These are phyloP conservation scores for Rosa multiflora DNA, from an alignment of 306 rosid species.

Conservation along the genomic window DNA sequence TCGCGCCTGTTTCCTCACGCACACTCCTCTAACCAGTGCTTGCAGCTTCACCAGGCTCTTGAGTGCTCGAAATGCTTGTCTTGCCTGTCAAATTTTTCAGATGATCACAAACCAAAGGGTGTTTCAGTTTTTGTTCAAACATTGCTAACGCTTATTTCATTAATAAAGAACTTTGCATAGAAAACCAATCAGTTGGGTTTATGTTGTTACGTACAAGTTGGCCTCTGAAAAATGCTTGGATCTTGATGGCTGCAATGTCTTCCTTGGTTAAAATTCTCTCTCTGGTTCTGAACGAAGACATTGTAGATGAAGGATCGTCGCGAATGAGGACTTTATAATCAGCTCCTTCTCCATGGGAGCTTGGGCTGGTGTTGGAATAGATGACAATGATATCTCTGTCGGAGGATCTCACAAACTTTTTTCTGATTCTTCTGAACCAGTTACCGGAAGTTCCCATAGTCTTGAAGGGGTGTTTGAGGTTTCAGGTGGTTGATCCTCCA, in stretches of 20 bases:
- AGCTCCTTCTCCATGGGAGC: constrained; percentile 24
- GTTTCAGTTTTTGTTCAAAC: not conserved
- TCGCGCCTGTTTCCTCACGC: constrained; percentile 62
- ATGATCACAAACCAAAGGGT: not conserved
- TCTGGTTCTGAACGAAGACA: not conserved
- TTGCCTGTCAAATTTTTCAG: constrained; percentile 50
- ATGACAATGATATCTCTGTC: constrained; percentile 34
- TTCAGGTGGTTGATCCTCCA: constrained; percentile 2
- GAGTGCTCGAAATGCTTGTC: constrained; percentile 64
- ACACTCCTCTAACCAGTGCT: constrained; percentile 75
- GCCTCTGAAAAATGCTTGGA: constrained; percentile 81
- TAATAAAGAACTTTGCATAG: not conserved
- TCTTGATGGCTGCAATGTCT: constrained; percentile 59
- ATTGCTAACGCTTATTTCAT: not conserved
- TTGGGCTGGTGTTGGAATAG: constrained; percentile 25
- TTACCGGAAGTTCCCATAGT: constrained; percentile 44
- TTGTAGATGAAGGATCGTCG: constrained; percentile 12
- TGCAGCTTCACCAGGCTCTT: constrained; percentile 82
- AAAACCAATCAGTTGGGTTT: not conserved
- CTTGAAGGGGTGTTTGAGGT: not conserved
- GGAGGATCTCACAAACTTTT: constrained; percentile 41
- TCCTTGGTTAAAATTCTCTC: constrained; percentile 20
- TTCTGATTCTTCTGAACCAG: constrained; percentile 49
- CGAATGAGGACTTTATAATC: constrained; percentile 10
- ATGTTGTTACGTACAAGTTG: constrained; percentile 67